Evolutionary conservation across 2,329 filamentous ascomycete genomes (phyloP), one percentile per base, ranked within the genome.

Genomic region (Lecanosticta acicola): DNA sequence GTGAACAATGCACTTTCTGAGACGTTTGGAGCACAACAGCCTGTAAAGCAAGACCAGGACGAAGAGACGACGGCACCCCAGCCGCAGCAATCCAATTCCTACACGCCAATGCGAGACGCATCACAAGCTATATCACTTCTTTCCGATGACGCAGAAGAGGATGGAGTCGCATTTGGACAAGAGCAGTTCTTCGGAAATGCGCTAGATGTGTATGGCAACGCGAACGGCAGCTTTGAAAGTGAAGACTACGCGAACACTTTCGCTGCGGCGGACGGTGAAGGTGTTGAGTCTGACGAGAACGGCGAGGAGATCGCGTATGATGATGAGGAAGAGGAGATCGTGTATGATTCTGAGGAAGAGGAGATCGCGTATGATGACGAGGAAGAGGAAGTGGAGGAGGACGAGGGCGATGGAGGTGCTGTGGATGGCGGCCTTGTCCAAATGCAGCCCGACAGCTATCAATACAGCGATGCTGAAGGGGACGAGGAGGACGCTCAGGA

Each of bases 51-150:
- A n/a, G n/a, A n/a, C n/a, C n/a, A n/a, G n/a, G n/a, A n/a, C n/a
- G n/a, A n/a, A n/a, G 24, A 36, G 1, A 40, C 43, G 17, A 40
- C n/a, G n/a, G n/a, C n/a, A n/a, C n/a, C 40, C 13, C 41, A 43
- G 14, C 43, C 46, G 26, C 43, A 45, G 19, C 48, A 40, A 41
- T 17, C 37, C n/a, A 55, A 54, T 32, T 45, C 49, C 1, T 53
- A 54, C 39, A 48, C 53, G 39, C 43, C 45, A 41, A 44, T 49
- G 8, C 48, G 57, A 33, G 43, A 46, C 8, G 48, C 48, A 18
- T 51, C 53, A 10, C 43, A 44, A 34, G 41, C 50, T 1, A 49
- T 60, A 14, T 55, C 56, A 19, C 45, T 57, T 16, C 17, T 59
- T 5, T 57, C 57, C 10, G 54, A 56, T 35, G 51, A 54, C 24